Conservation (phyloP, 176 grass and related monocot species). For the Neostapfia colusana region DNA sequence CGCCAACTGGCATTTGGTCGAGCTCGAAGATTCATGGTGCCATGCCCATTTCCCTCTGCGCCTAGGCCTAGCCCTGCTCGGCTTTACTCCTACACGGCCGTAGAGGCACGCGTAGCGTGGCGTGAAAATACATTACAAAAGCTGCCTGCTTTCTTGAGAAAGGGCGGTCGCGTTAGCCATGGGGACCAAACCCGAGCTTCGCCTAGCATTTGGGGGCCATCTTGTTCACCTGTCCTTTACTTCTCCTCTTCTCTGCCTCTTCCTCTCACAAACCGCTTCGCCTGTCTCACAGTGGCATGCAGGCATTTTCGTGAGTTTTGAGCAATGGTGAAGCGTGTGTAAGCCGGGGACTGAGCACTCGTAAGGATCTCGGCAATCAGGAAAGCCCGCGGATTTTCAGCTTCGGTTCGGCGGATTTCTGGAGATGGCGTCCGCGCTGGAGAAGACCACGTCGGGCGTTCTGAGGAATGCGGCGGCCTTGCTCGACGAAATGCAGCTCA, state of each 20-base stretch:
- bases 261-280: conserved; percentile 13
- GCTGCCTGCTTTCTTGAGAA: conserved; percentile 62
- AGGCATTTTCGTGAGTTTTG: not conserved
- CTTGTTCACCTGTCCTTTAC: conserved; percentile 23
- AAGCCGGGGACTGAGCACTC: not conserved
- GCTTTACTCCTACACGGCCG: conserved; percentile 19
- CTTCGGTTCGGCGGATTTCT: not conserved
- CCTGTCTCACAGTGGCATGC: conserved; percentile 34
- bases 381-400: not conserved
- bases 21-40: conserved; percentile 39
- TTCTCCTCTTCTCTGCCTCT: conserved; percentile 7
- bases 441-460: conserved; percentile 50
- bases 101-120: conserved; percentile 35
- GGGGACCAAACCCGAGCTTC: conserved; percentile 12
- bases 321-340: not conserved
- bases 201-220: conserved; percentile 28
- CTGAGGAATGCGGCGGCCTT: conserved; percentile 66
- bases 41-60: not conserved
- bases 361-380: not conserved
- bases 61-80: conserved; percentile 30
- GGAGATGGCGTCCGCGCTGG: conserved; percentile 58
- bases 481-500: conserved; percentile 97
- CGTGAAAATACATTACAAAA: conserved; percentile 42
- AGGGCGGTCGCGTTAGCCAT: conserved; percentile 26
- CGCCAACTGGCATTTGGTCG: conserved; percentile 23